Evolutionary conservation across 116 monocot species (phyloP).

Genomic region (Trichopus zeylanicus): DNA sequence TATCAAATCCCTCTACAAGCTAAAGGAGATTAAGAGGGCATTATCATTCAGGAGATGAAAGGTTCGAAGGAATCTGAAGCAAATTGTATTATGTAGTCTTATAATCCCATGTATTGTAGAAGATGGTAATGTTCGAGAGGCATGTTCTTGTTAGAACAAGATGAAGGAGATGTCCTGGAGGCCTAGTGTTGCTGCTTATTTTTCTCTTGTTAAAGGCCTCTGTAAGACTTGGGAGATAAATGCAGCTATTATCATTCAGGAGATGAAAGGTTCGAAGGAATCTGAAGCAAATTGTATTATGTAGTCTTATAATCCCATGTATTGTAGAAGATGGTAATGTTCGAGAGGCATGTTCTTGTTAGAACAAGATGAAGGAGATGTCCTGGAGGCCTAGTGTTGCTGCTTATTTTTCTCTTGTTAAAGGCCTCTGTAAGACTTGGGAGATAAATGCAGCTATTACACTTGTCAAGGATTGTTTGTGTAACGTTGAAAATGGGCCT

Average conservation of each 20-base stretch:
- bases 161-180: constrained; percentile 62
- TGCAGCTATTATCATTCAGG: constrained; percentile 58
- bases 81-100: constrained; percentile 48
- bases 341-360: constrained; percentile 73
- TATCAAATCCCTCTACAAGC: constrained; percentile 51
- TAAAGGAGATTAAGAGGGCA: constrained; percentile 40
- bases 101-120: constrained; percentile 73
- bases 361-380: constrained; percentile 57
- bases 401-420: constrained; percentile 73
- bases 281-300: too few relatives aligned
- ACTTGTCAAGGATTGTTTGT: constrained; percentile 82
- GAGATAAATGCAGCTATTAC: constrained; percentile 66
- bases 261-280: too few relatives aligned
- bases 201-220: constrained; percentile 65
- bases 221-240: constrained; percentile 65
- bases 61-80: constrained; percentile 33
- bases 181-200: constrained; percentile 56
- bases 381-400: constrained; percentile 45
- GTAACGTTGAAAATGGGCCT: constrained; percentile 69
- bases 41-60: constrained; percentile 46
- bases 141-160: constrained; percentile 60
- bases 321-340: too few relatives aligned
- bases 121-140: constrained; percentile 44
- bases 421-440: constrained; percentile 56
- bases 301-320: too few relatives aligned